phyloP scores from a whole-genome alignment of 768 basidiomycete species.

The Leccinum boreale region DNA sequence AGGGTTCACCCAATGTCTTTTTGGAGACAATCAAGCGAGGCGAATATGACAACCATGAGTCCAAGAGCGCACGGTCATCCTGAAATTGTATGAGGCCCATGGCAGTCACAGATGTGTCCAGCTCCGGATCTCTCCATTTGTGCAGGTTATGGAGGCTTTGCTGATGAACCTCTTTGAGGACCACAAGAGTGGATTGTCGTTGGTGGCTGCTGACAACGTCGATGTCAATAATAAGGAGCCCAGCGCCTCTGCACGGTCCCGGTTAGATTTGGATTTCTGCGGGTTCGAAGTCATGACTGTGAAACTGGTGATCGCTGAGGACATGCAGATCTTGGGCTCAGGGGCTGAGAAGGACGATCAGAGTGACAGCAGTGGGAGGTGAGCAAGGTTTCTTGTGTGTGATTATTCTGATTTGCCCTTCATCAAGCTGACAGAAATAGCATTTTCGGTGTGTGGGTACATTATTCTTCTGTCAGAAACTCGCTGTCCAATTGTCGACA shows the following conservation, averaged over 20 bases:
- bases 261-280: constrained; percentile 65
- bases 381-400: not conserved
- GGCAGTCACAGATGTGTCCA: constrained; percentile 82
- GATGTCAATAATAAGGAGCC: not conserved
- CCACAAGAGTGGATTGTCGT: constrained; percentile 41
- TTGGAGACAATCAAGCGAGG: constrained; percentile 95
- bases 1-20: constrained; percentile 76
- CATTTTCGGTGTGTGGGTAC: constrained; percentile 61
- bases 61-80: constrained; percentile 47
- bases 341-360: not conserved
- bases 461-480: not conserved
- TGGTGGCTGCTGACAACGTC: constrained; percentile 34
- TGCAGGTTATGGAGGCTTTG: constrained; percentile 59
- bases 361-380: constrained; percentile 5
- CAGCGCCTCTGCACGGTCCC: constrained; percentile 3
- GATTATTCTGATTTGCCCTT: not conserved
- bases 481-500: not conserved
- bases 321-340: not conserved
- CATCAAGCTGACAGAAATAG: constrained; percentile 1
- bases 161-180: constrained; percentile 87
- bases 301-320: constrained; percentile 48
- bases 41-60: constrained; percentile 66
- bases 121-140: constrained; percentile 50
- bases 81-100: constrained; percentile 90
- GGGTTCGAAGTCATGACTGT: constrained; percentile 91